A percentile compares a stretch with the other conserved stretches of the same genome.
These are phyloP conservation scores for Curvularia spicifera DNA, from an alignment of 2,329 filamentous ascomycete species.

Conservation along the genomic window DNA sequence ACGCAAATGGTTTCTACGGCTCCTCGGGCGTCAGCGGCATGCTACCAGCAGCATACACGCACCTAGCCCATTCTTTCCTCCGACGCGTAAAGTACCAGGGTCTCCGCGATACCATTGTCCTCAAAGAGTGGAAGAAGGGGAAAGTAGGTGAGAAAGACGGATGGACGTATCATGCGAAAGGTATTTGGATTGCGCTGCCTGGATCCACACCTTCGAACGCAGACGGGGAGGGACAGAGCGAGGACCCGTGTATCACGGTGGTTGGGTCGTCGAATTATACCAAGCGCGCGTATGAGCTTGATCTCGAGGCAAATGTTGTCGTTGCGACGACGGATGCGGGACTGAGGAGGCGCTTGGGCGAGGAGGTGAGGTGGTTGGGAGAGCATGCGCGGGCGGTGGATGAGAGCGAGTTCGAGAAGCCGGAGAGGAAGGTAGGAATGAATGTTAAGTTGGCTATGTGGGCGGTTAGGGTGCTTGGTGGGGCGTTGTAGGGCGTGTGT, in stretches of 20 bases:
- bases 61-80: constrained; percentile 83
- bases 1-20: constrained; percentile 94
- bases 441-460: constrained; percentile 91
- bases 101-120: constrained; percentile 64
- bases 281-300: constrained; percentile 87
- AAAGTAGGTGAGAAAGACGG: constrained; percentile 80
- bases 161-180: constrained; percentile 99
- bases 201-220: too few relatives aligned
- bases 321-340: constrained; percentile 79
- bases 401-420: constrained; percentile 77
- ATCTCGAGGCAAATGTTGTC: constrained; percentile 86
- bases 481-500: constrained; percentile 69
- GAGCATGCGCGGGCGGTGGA: constrained; percentile 73
- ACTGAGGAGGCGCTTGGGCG: constrained; percentile 73
- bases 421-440: constrained; percentile 82
- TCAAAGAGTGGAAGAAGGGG: constrained; percentile 89
- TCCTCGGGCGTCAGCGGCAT: constrained; percentile 88
- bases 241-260: constrained; percentile 76
- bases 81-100: constrained; percentile 63
- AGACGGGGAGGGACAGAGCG: constrained; percentile 9
- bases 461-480: constrained; percentile 85
- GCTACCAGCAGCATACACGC: constrained; percentile 88
- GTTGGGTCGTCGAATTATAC: constrained; percentile 97
- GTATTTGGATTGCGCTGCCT: constrained; percentile 73
- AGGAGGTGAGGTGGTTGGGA: constrained; percentile 82